phyloP scores from a whole-genome alignment of 441 rosid genomes.

The Bocquillonia castaneifolia region DNA sequence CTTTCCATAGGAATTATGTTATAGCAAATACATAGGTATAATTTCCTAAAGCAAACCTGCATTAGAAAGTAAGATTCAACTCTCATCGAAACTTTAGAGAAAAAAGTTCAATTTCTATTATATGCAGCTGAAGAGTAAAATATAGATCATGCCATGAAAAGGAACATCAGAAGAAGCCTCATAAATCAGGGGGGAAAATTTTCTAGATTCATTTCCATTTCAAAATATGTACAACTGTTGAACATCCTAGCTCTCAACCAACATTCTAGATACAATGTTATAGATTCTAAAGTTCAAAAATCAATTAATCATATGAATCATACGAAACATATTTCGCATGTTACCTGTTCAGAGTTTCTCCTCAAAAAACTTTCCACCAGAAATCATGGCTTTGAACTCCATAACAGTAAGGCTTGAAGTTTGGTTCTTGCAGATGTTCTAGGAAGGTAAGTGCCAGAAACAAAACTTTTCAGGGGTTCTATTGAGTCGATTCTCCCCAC shows the following conservation, averaged over 20 bases:
- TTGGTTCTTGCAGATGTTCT: slow-evolving; percentile 14
- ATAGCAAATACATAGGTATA: neutral
- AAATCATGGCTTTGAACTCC: slow-evolving; percentile 18
- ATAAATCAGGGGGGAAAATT: neutral
- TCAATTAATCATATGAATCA: neutral
- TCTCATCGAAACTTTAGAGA: neutral
- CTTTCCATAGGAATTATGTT: neutral
- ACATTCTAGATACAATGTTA: slow-evolving; percentile 15
- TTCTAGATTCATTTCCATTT: slow-evolving; percentile 2
- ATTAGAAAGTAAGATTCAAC: neutral
- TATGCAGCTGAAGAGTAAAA: neutral
- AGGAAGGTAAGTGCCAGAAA: neutral
- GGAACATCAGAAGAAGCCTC: slow-evolving; percentile 6
- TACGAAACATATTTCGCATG: slow-evolving; percentile 12
- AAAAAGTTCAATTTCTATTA: neutral
- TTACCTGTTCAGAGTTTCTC: slow-evolving; percentile 32
- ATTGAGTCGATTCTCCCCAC: slow-evolving; percentile 35
- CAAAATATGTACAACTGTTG: slow-evolving; percentile 15
- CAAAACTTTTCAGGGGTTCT: slow-evolving; percentile 20
- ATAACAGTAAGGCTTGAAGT: slow-evolving; percentile 15
- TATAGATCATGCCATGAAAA: neutral
- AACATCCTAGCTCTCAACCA: slow-evolving; percentile 9
- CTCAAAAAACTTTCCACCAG: slow-evolving; percentile 6
- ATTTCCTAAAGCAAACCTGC: slow-evolving; percentile 5
- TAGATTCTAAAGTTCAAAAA: slow-evolving; percentile 13